A percentile compares a stretch with the other conserved stretches of the same genome.
Evolutionary conservation across 2,329 filamentous ascomycete genomes (phyloP).

Genomic region (Aspergillus candidus): DNA sequence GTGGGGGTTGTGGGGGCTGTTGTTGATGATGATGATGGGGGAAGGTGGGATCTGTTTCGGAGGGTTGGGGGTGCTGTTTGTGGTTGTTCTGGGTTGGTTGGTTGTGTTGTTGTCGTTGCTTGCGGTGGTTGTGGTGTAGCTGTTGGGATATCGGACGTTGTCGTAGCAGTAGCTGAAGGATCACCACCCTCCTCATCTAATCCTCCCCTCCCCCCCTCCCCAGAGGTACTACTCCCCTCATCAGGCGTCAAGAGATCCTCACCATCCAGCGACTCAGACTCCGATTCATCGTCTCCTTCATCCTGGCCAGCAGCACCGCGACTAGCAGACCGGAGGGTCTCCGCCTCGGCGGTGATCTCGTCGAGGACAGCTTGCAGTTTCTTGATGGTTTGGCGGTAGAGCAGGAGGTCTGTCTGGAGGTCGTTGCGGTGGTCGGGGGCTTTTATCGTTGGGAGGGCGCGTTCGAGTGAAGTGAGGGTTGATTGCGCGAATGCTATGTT

Average conservation of each 20-base stretch:
- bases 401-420: conserved; percentile 35
- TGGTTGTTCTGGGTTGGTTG: conserved; percentile 11
- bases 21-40: conserved; percentile 7
- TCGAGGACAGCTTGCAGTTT: conserved; percentile 29
- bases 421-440: conserved; percentile 34
- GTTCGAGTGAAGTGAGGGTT: conserved; percentile 37
- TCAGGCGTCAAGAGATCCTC: conserved; percentile 17
- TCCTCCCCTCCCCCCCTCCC: conserved; percentile 16
- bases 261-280: conserved; percentile 2
- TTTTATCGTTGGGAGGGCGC: conserved; percentile 35
- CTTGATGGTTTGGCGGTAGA: conserved; percentile 32
- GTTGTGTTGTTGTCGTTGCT: conserved; percentile 6
- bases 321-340: conserved; percentile 4
- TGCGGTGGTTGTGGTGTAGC: conserved; percentile 5
- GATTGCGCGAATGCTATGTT: conserved; percentile 43
- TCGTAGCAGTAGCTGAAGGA: background rate
- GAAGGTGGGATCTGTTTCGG: conserved; percentile 19
- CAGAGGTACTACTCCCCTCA: conserved; percentile 1
- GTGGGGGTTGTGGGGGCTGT: conserved; percentile 15
- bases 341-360: conserved; percentile 24
- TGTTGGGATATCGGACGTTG: conserved; percentile 6
- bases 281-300: conserved; percentile 11
- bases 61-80: conserved; percentile 16
- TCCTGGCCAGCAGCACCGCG: background rate
- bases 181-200: background rate